A percentile compares a stretch with the other conserved stretches of the same genome.
Conservation (phyloP, 768 basidiomycete species). For the Pleurotus tuoliensis region DNA sequence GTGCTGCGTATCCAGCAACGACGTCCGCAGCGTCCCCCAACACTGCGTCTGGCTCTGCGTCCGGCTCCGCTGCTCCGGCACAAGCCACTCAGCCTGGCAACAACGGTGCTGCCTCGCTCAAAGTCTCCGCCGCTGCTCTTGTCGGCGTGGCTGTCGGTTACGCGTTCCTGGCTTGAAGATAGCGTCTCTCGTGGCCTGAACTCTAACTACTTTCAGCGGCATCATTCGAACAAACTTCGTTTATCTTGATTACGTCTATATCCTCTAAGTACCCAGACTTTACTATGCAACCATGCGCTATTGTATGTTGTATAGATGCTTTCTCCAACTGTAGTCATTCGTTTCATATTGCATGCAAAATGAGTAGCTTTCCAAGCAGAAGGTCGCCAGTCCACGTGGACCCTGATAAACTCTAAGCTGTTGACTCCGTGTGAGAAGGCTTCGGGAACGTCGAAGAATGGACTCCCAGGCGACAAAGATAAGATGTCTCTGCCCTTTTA, state of each 20-base stretch:
- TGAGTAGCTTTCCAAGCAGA: no score
- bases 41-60: slow-evolving; percentile 18
- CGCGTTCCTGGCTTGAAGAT: neutral
- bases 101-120: slow-evolving; percentile 9
- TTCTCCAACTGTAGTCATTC: neutral
- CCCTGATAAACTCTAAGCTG: no score
- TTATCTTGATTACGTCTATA: neutral
- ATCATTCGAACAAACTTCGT: neutral
- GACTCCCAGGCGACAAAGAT: no score
- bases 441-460: no score
- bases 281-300: neutral
- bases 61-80: slow-evolving; percentile 19
- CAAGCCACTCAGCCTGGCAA: slow-evolving; percentile 3
- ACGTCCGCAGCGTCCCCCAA: slow-evolving; percentile 25
- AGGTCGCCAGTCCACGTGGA: no score
- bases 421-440: no score
- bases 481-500: no score
- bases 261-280: no score
- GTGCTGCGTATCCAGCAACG: slow-evolving; percentile 47
- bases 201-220: neutral
- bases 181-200: neutral
- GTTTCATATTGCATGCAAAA: neutral
- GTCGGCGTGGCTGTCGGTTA: slow-evolving; percentile 12
- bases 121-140: slow-evolving; percentile 5
- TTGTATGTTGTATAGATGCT: neutral